These are phyloP conservation scores for Xylaria sp. DNA, from an alignment of 2,329 filamentous ascomycete genomes.

Conservation along the genomic window DNA sequence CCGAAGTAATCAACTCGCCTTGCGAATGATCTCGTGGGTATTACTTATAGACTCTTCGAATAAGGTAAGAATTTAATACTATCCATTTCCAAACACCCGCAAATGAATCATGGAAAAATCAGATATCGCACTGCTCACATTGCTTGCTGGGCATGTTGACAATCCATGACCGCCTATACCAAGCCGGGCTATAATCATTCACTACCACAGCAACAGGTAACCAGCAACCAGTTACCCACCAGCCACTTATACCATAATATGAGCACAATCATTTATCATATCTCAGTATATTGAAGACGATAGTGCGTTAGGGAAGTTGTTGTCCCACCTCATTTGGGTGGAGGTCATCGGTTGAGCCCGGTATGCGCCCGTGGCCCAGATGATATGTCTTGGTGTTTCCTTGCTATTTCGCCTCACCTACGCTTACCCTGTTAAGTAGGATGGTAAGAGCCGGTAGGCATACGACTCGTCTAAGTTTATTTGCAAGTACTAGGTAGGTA, in stretches of 20 bases:
- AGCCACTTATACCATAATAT: neutral
- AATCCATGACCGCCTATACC: neutral
- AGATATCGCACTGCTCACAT: no score
- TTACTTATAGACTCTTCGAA: no score
- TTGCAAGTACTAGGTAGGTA: no score
- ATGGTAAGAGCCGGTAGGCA: no score
- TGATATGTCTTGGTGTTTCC: neutral
- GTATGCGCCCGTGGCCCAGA: conserved; percentile 16
- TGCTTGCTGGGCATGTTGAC: no score
- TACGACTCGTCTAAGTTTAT: no score
- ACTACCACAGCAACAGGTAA: neutral
- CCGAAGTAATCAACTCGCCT: neutral
- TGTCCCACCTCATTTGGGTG: conserved; percentile 36
- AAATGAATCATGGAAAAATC: no score
- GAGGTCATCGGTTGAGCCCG: conserved; percentile 37
- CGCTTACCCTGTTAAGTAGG: neutral
- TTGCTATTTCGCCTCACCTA: neutral
- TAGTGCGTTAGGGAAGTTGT: conserved; percentile 37
- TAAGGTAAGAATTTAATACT: neutral
- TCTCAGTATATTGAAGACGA: neutral
- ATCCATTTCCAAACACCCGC: no score
- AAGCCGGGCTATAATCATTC: neutral
- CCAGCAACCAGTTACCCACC: neutral
- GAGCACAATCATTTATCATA: neutral
- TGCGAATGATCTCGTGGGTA: no score